Base-by-base conservation (phyloP, 2,329 filamentous ascomycete genomes). In the Colletotrichum scovillei region DNA sequence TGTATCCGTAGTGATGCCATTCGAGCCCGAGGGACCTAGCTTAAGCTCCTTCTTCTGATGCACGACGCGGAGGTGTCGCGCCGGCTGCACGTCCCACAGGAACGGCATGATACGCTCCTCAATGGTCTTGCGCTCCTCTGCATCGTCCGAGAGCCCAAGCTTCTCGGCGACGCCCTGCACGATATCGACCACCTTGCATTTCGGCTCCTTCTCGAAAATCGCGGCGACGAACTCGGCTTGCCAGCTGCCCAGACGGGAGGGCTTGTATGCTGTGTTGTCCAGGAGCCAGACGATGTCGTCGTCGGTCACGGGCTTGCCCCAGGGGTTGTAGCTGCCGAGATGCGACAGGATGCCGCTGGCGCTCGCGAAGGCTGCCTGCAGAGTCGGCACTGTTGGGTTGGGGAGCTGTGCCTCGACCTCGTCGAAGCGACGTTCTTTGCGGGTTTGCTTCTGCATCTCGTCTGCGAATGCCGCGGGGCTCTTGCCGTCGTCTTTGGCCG, bases 251-350 rank as follows among this genome's bases (percentile, higher is more conserved):
- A 83, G 81, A 71, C 81, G 78, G 22, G 83, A 78, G 58, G 85
- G 83, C 73, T 90, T 90, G 80, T 93, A 96, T 5, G 95, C 95
- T 3, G 94, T 96, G 79, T 97, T 98, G 84, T 98, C 95, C 60
- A 98, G 86, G 8, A 98, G 86, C 96, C 96, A 98, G 53, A 98
- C 91, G 16, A 90, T 91, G 80, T 98, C 93, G 52, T 89, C 84
- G 19, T 87, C 86, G 67, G 91, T 88, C 59, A 94, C 89, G 42
- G 87, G 84, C 58, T 88, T 88, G 0, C 89, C 86, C 14, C 92
- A 84, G 1, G 92, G 92, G 78, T 91, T 92, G 69, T 80, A 80
- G 62, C 81, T 80, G 26, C 87, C 86, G 1, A 92, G 81, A 67
- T 87, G 86, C 2, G 87, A 88, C 30, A 91, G 79, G 59, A 89